Percentiles rank a stretch among this genome's conserved stretches.
phyloP scores from a whole-genome alignment of 2,329 filamentous ascomycete species.

The Phoma sp. region DNA sequence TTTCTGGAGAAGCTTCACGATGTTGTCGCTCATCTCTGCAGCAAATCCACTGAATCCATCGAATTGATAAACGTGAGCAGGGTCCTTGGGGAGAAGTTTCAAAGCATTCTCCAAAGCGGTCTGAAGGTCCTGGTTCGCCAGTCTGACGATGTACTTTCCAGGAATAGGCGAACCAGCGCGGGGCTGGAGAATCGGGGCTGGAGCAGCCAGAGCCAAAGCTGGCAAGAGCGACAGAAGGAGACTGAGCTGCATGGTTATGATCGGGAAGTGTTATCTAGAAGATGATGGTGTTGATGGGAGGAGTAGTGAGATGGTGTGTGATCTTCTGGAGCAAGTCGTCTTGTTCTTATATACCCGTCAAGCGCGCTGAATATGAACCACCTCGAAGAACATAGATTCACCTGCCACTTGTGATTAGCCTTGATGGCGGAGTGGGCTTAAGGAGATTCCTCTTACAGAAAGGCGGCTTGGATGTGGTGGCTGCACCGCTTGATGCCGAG shows the following conservation, averaged over 20 bases:
- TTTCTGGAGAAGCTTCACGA: conserved; percentile 37
- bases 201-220: conserved; percentile 41
- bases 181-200: conserved; percentile 49
- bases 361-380: conserved; percentile 14
- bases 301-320: conserved; percentile 39
- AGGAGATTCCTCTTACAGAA: conserved; percentile 23
- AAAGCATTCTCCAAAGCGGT: conserved; percentile 35
- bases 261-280: conserved; percentile 16
- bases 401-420: conserved; percentile 42
- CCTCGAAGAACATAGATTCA: conserved; percentile 25
- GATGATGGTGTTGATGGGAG: conserved; percentile 26
- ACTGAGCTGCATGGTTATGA: conserved; percentile 45
- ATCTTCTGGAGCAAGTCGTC: conserved; percentile 13
- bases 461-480: conserved; percentile 34
- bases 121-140: conserved; percentile 47
- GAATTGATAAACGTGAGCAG: conserved; percentile 47
- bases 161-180: conserved; percentile 47
- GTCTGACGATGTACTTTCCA: conserved; percentile 55
- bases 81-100: conserved; percentile 32
- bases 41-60: conserved; percentile 49
- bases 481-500: conserved; percentile 34
- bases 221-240: conserved; percentile 48
- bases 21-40: conserved; percentile 41
- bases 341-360: conserved; percentile 40
- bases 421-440: conserved; percentile 19